Percentiles rank a stretch among this genome's conserved stretches.
Evolutionary conservation across 1,139 yeast genomes (phyloP).

Genomic region (Diutina scorzettiae): DNA sequence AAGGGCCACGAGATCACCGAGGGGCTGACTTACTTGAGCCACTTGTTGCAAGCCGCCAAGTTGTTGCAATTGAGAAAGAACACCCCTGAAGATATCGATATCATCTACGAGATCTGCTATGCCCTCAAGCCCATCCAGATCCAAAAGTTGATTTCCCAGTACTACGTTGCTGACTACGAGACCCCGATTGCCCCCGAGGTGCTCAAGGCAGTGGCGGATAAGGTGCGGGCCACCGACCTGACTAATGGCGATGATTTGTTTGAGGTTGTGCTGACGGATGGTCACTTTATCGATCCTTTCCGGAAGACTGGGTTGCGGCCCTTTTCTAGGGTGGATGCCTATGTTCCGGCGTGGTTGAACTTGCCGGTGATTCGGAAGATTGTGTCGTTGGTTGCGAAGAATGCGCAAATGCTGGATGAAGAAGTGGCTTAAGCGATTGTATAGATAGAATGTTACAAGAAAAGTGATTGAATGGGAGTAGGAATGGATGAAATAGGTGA

Average conservation of each 20-base stretch:
- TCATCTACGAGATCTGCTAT: slow-evolving; percentile 90
- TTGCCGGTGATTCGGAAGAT: slow-evolving; percentile 82
- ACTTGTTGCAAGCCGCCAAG: slow-evolving; percentile 88
- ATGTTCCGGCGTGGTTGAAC: slow-evolving; percentile 91
- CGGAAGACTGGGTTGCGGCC: slow-evolving; percentile 79
- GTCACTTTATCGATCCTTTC: slow-evolving; percentile 82
- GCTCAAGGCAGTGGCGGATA: slow-evolving; percentile 71
- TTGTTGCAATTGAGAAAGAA: slow-evolving; percentile 84
- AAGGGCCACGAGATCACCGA: slow-evolving; percentile 88
- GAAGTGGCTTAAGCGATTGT: background rate
- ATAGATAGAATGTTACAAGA: too few species aligned
- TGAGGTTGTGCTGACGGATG: slow-evolving; percentile 59
- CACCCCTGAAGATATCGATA: slow-evolving; percentile 82
- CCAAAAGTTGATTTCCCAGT: slow-evolving; percentile 82
- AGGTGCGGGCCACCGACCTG: slow-evolving; percentile 56
- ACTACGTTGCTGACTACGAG: slow-evolving; percentile 90
- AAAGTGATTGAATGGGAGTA: too few species aligned
- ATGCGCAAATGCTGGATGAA: slow-evolving; percentile 33
- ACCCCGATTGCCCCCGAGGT: slow-evolving; percentile 84
- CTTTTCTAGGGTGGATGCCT: slow-evolving; percentile 84
- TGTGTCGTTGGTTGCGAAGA: slow-evolving; percentile 80
- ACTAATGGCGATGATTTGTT: slow-evolving; percentile 51
- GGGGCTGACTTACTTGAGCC: slow-evolving; percentile 79
- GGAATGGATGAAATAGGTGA: too few species aligned
- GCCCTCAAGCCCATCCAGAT: slow-evolving; percentile 89